Percentiles rank a stretch among this genome's conserved stretches.
Conservation (phyloP, 2,329 filamentous ascomycete species). For the Monilinia laxa region DNA sequence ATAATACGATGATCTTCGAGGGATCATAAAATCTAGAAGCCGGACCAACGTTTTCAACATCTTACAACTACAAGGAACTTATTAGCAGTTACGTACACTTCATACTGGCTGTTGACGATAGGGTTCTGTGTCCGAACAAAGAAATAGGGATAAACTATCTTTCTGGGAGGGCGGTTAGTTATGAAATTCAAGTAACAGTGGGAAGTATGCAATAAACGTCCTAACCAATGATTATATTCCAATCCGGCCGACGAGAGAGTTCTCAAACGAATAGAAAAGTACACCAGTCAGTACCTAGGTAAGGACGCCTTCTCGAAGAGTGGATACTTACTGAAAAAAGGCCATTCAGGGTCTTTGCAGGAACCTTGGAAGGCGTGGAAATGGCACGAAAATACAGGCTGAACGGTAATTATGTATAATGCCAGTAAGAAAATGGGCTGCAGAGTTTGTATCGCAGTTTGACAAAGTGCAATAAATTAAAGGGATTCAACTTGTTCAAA, state of each 20-base stretch:
- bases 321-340: constrained; percentile 1
- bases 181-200: not conserved
- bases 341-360: constrained; percentile 1
- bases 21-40: constrained; percentile 15
- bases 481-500: not conserved
- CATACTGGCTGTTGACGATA: constrained; percentile 5
- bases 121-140: not conserved
- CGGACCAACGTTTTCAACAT: constrained; percentile 13
- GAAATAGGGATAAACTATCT: not conserved
- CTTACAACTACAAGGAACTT: not conserved
- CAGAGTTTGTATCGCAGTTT: constrained; percentile 7
- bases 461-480: not conserved
- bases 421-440: constrained; percentile 5
- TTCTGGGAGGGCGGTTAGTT: not conserved
- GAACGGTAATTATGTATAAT: not conserved
- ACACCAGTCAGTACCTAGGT: not conserved
- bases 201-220: not conserved
- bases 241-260: not conserved
- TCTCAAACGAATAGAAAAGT: not conserved
- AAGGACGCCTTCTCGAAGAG: not conserved
- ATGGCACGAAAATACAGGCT: not conserved
- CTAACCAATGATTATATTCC: not conserved
- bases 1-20: constrained; percentile 20
- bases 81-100: constrained; percentile 16
- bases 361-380: constrained; percentile 1